A percentile compares a stretch with the other conserved stretches of the same genome.
Evolutionary conservation across 2,329 filamentous ascomycete species (phyloP).

Genomic region (Verticillium tricorpus): DNA sequence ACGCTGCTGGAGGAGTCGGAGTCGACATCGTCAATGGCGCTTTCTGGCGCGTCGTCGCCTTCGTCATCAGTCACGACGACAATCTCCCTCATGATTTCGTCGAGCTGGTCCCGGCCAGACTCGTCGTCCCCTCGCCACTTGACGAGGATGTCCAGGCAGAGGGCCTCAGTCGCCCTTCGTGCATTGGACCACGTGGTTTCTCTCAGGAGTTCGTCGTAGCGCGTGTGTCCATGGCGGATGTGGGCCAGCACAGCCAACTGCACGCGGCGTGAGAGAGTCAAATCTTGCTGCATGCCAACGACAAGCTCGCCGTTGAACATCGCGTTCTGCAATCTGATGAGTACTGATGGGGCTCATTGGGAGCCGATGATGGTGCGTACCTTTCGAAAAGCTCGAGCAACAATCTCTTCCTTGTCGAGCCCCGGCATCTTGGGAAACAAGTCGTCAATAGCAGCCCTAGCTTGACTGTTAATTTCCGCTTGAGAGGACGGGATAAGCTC

Average conservation of each 20-base stretch:
- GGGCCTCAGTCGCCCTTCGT: constrained; percentile 54
- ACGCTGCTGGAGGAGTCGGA: constrained; percentile 18
- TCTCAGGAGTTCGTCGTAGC: constrained; percentile 57
- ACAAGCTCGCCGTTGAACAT: constrained; percentile 48
- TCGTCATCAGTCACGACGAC: constrained; percentile 62
- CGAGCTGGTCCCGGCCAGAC: constrained; percentile 61
- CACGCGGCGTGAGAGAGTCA: constrained; percentile 57
- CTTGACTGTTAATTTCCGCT: constrained; percentile 56
- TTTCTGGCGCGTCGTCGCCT: constrained; percentile 35
- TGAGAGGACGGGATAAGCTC: constrained; percentile 58
- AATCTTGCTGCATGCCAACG: constrained; percentile 52
- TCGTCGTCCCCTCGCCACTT: constrained; percentile 71
- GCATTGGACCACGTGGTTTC: constrained; percentile 57
- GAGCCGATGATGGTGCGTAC: constrained; percentile 28
- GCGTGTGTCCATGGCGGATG: constrained; percentile 62
- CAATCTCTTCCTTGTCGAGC: constrained; percentile 57
- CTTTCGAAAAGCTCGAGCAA: constrained; percentile 59
- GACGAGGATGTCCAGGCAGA: constrained; percentile 61
- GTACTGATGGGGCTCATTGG: not conserved
- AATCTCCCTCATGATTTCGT: constrained; percentile 62
- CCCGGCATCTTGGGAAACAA: constrained; percentile 63
- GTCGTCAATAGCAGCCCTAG: constrained; percentile 57
- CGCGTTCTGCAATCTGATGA: constrained; percentile 34
- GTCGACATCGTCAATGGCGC: constrained; percentile 23
- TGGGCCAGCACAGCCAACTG: constrained; percentile 63